These are phyloP conservation scores for Boletus reticulatus DNA, from an alignment of 768 basidiomycete genomes.

Conservation along the genomic window DNA sequence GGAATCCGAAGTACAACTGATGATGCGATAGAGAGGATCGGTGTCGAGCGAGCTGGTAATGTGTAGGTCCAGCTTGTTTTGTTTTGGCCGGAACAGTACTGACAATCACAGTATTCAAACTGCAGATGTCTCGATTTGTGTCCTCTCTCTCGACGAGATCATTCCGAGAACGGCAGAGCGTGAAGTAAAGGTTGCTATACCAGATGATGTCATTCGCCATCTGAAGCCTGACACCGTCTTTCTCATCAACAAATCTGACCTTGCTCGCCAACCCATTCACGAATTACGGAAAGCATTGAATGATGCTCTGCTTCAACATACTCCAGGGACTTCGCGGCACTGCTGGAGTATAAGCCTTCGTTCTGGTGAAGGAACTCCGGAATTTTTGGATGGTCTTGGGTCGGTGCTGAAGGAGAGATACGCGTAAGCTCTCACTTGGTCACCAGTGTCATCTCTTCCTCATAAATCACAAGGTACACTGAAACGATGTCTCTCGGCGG, in stretches of 20 bases:
- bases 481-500: conserved; percentile 18
- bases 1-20: conserved; percentile 72
- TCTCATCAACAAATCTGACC: conserved; percentile 79
- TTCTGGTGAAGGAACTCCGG: conserved; percentile 52
- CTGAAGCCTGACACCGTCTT: conserved; percentile 60
- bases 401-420: conserved; percentile 38
- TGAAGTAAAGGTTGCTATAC: conserved; percentile 31
- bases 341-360: conserved; percentile 66
- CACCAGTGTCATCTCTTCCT: not conserved
- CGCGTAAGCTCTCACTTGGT: conserved; percentile 10
- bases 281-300: conserved; percentile 19
- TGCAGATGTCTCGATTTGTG: conserved; percentile 76
- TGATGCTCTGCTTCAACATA: conserved; percentile 9
- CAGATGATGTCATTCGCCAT: conserved; percentile 47
- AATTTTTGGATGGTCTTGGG: conserved; percentile 61
- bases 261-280: conserved; percentile 27
- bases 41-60: conserved; percentile 68
- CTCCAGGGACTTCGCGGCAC: not conserved
- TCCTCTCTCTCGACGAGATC: conserved; percentile 65
- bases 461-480: conserved; percentile 11
- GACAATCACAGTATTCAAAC: conserved; percentile 49
- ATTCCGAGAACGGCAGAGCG: conserved; percentile 6
- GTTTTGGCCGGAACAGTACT: not conserved
- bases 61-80: conserved; percentile 46
- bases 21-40: conserved; percentile 71